These are phyloP conservation scores for Isatis tinctoria DNA, from an alignment of 345 rosid species.

Conservation along the genomic window DNA sequence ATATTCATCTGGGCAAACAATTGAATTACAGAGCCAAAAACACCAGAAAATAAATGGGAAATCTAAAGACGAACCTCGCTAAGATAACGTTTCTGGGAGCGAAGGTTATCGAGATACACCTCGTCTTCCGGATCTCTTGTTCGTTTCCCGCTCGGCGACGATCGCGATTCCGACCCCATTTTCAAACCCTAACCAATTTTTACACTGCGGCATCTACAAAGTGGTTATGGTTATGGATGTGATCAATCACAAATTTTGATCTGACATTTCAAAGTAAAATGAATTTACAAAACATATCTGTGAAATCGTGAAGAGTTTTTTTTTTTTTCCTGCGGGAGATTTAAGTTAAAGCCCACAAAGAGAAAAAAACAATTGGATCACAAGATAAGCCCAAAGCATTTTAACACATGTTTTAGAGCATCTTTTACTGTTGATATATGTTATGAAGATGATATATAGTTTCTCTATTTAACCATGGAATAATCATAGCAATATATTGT, in stretches of 20 bases:
- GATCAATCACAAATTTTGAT: neutral
- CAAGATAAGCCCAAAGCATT: neutral
- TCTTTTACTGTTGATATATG: too few relatives aligned
- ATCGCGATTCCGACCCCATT: conserved; percentile 17
- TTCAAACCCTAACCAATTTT: neutral
- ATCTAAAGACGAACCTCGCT: conserved; percentile 56
- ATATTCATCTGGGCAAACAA: neutral
- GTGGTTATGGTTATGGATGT: neutral
- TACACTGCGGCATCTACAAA: neutral
- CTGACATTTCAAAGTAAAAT: too few relatives aligned
- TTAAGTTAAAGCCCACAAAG: neutral
- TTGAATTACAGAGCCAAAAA: neutral
- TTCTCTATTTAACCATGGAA: too few relatives aligned
- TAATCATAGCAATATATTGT: too few relatives aligned
- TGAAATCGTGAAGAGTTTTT: too few relatives aligned
- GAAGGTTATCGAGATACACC: conserved; percentile 92
- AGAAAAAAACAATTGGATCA: neutral
- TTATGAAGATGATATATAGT: too few relatives aligned
- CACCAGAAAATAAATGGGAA: neutral
- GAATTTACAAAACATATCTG: too few relatives aligned
- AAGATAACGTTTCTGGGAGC: conserved; percentile 89
- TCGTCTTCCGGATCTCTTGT: conserved; percentile 90
- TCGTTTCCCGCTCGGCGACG: conserved; percentile 62
- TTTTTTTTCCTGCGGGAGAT: neutral
- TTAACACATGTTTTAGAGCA: too few relatives aligned